Conservation (phyloP, 257 asterid genomes). For the Ilex aquifolium region DNA sequence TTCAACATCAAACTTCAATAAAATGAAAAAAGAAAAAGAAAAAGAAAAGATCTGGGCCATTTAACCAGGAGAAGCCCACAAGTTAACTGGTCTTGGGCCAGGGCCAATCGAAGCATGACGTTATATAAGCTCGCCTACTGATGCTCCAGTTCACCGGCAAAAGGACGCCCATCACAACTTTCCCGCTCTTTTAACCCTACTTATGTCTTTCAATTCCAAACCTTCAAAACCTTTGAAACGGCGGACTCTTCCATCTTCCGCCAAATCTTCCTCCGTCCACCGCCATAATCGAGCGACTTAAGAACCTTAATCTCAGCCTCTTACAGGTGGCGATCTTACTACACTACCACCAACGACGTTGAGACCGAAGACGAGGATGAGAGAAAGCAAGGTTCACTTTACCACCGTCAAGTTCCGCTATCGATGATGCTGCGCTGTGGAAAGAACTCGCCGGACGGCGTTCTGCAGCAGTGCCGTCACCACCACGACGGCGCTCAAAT, state of each 20-base stretch:
- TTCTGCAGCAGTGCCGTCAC: conserved; percentile 8
- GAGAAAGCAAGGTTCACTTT: conserved; percentile 33
- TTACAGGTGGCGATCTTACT: conserved; percentile 13
- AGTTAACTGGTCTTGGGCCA: too few species aligned
- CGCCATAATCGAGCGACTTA: conserved; percentile 11
- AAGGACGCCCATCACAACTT: too few species aligned
- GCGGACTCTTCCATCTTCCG: conserved; percentile 44
- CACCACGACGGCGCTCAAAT: conserved; percentile 61
- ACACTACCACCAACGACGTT: conserved; percentile 25
- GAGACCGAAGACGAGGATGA: conserved; percentile 18
- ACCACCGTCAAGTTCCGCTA: conserved; percentile 52
- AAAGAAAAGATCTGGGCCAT: too few species aligned
- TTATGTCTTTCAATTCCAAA: not conserved
- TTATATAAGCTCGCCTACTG: too few species aligned
- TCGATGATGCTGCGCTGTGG: conserved; percentile 53
- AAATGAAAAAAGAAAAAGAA: too few species aligned
- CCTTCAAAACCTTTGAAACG: conserved; percentile 23
- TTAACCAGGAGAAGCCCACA: too few species aligned
- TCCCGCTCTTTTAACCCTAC: conserved; percentile 1
- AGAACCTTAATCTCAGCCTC: not conserved
- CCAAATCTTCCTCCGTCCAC: conserved; percentile 27
- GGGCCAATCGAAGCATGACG: too few species aligned
- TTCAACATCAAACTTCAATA: too few species aligned
- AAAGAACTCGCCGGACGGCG: conserved; percentile 29
- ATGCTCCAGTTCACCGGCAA: too few species aligned